Conservation (phyloP, 1,284 basidiomycete genomes). For the Singerocomus inundabilis region DNA sequence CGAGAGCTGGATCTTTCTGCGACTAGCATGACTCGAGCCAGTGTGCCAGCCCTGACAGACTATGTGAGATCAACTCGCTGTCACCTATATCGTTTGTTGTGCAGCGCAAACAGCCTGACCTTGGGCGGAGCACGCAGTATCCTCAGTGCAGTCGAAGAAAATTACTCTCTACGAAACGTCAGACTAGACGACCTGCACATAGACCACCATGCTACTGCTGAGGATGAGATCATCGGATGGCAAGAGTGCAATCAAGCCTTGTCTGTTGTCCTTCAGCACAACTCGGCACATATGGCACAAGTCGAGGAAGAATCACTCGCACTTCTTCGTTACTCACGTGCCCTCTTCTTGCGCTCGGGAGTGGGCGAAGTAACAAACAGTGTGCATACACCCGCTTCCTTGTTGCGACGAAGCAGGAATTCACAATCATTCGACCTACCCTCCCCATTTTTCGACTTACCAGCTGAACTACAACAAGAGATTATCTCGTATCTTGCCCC, state of each 20-base stretch:
- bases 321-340: constrained; percentile 52
- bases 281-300: constrained; percentile 36
- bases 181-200: constrained; percentile 45
- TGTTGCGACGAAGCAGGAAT: constrained; percentile 4
- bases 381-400: not conserved
- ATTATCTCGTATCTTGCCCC: constrained; percentile 63
- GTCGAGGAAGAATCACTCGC: constrained; percentile 50
- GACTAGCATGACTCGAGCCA: constrained; percentile 47
- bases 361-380: not conserved
- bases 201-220: constrained; percentile 16
- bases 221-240: constrained; percentile 36
- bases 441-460: constrained; percentile 43
- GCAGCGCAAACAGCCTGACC: constrained; percentile 33
- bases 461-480: constrained; percentile 57
- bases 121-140: constrained; percentile 41
- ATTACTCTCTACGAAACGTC: constrained; percentile 50
- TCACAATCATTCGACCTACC: constrained; percentile 11
- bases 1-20: constrained; percentile 56
- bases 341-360: constrained; percentile 42
- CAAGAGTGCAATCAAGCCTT: constrained; percentile 33
- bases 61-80: constrained; percentile 50
- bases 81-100: constrained; percentile 29
- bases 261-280: constrained; percentile 40
- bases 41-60: constrained; percentile 43
- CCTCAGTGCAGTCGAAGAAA: constrained; percentile 44